phyloP scores from a whole-genome alignment of 108 stramenopile genomes.

The Chaetoceros muelleri region DNA sequence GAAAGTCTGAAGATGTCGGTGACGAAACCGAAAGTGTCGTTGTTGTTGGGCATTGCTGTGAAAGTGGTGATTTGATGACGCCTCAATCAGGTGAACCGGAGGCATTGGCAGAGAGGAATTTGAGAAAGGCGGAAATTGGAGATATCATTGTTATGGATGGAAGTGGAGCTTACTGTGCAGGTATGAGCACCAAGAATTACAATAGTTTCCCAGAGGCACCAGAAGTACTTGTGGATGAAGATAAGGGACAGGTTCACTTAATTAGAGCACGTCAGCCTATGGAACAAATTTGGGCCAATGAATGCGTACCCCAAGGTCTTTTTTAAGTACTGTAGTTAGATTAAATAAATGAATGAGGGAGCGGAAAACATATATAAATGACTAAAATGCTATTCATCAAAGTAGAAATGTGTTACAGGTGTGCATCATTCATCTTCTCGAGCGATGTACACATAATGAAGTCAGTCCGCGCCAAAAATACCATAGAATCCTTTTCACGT shows the following conservation, averaged over 20 bases:
- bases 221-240: constrained; percentile 57
- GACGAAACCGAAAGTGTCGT: constrained; percentile 72
- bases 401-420: no score
- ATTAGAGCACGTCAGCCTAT: constrained; percentile 84
- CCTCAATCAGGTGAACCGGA: constrained; percentile 92
- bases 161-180: constrained; percentile 93
- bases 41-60: constrained; percentile 98
- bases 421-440: no score
- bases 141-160: constrained; percentile 93
- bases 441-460: no score
- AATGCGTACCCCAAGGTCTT: constrained; percentile 26
- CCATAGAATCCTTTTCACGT: no score
- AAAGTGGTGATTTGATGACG: constrained; percentile 94
- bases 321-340: constrained; percentile 10
- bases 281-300: constrained; percentile 84
- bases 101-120: constrained; percentile 63
- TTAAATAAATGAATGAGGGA: constrained; percentile 1
- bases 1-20: constrained; percentile 50
- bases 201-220: constrained; percentile 97
- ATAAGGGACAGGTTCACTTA: constrained; percentile 63
- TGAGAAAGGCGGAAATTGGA: constrained; percentile 79
- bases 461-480: no score
- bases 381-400: no score
- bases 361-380: no score
- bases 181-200: constrained; percentile 98